These are phyloP conservation scores for Bassia scoparia DNA, from an alignment of 148 eudicot species.

Conservation along the genomic window DNA sequence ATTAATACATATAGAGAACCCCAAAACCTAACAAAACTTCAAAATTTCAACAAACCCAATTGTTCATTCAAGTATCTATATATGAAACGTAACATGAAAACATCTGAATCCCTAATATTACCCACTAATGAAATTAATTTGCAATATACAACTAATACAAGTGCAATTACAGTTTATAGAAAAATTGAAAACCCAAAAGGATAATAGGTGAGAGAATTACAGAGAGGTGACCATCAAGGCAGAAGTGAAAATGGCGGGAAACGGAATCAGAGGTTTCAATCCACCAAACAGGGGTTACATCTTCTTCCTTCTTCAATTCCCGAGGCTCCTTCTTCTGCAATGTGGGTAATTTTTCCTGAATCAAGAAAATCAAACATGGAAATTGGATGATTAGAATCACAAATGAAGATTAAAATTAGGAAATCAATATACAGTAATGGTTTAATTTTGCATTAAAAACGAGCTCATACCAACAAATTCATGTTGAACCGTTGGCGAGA, in stretches of 20 bases:
- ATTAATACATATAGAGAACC: background rate
- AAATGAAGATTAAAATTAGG: no score
- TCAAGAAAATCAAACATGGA: background rate
- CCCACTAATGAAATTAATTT: background rate
- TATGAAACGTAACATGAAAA: background rate
- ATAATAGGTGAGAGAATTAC: constrained; percentile 31
- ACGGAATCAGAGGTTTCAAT: constrained; percentile 68
- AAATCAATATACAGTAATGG: no score
- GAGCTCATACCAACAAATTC: no score
- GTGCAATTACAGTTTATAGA: background rate
- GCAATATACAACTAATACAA: background rate
- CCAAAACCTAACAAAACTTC: background rate
- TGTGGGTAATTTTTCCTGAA: constrained; percentile 49
- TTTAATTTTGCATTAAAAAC: no score
- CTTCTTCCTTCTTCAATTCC: constrained; percentile 22
- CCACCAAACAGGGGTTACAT: constrained; percentile 51
- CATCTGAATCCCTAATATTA: background rate
- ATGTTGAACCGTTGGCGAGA: no score
- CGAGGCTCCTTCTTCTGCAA: constrained; percentile 35
- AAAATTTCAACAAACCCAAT: constrained; percentile 2
- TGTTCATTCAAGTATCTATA: background rate
- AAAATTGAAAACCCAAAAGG: background rate
- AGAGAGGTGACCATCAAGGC: constrained; percentile 52
- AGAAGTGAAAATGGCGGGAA: constrained; percentile 59
- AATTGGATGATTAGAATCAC: background rate